phyloP scores from a whole-genome alignment of 2,329 filamentous ascomycete genomes.

The Exophiala dermatitidis region DNA sequence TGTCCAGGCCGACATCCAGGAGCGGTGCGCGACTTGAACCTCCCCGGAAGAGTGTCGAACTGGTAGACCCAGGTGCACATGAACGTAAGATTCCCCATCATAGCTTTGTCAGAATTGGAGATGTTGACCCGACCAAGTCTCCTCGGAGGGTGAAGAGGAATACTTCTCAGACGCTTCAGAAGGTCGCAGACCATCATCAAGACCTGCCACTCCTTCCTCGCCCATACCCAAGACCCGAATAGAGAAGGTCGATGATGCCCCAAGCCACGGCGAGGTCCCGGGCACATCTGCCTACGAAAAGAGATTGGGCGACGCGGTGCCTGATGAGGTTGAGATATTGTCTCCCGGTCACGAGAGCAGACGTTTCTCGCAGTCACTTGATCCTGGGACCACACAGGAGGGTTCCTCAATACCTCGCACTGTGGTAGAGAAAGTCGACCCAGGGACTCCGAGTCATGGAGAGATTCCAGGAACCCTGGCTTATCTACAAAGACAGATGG shows the following conservation, averaged over 20 bases:
- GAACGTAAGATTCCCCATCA: conserved; percentile 31
- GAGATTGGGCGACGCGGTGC: conserved; percentile 53
- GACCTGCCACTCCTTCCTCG: conserved; percentile 37
- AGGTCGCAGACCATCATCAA: conserved; percentile 37
- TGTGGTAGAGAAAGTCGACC: conserved; percentile 56
- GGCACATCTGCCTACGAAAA: conserved; percentile 55
- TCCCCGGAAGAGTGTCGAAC: conserved; percentile 49
- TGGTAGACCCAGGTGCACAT: conserved; percentile 51
- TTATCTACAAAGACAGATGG: conserved; percentile 49
- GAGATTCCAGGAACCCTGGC: conserved; percentile 56
- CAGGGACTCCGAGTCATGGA: conserved; percentile 49
- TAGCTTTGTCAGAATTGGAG: neutral
- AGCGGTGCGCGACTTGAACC: conserved; percentile 42
- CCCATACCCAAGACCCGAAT: conserved; percentile 56
- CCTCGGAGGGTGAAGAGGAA: conserved; percentile 52
- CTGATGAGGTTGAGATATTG: conserved; percentile 56
- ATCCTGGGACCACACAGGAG: conserved; percentile 45
- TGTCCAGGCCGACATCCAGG: conserved; percentile 22
- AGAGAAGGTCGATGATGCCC: conserved; percentile 54
- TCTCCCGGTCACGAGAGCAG: conserved; percentile 39
- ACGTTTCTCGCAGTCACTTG: conserved; percentile 36
- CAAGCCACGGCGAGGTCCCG: conserved; percentile 55
- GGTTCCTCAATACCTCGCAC: conserved; percentile 51
- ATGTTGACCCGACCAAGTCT: conserved; percentile 30
- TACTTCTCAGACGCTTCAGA: conserved; percentile 61